phyloP scores from a whole-genome alignment of 768 basidiomycete genomes.

The Tylopilus balloui region DNA sequence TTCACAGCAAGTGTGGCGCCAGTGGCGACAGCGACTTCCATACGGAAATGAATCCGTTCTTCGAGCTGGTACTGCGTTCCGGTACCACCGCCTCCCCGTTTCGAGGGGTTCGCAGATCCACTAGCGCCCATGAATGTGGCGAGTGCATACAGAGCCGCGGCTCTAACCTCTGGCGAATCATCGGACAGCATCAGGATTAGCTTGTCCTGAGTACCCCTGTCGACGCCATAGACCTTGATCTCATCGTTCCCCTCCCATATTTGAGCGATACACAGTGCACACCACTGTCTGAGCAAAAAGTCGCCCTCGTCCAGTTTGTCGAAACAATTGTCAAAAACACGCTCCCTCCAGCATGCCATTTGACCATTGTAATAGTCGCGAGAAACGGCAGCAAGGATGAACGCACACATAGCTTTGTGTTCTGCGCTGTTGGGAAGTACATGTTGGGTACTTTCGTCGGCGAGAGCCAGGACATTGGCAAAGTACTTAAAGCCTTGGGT shows the following conservation, averaged over 20 bases:
- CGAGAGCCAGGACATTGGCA: constrained; percentile 65
- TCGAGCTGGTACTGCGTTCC: constrained; percentile 75
- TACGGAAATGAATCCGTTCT: constrained; percentile 73
- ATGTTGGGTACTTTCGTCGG: constrained; percentile 51
- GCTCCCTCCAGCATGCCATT: constrained; percentile 73
- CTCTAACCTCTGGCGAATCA: constrained; percentile 89
- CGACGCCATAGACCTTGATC: constrained; percentile 79
- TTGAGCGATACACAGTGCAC: constrained; percentile 86
- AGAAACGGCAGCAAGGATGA: constrained; percentile 85
- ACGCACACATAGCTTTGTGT: constrained; percentile 98
- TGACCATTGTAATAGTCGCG: constrained; percentile 90
- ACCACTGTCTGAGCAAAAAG: constrained; percentile 93
- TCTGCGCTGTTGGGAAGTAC: constrained; percentile 90
- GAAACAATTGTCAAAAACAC: constrained; percentile 85
- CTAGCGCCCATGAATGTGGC: constrained; percentile 92
- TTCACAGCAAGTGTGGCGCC: constrained; percentile 84
- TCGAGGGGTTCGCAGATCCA: constrained; percentile 61
- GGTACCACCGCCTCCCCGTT: constrained; percentile 78
- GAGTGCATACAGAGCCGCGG: constrained; percentile 86
- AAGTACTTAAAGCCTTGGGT: constrained; percentile 83
- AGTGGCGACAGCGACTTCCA: constrained; percentile 91
- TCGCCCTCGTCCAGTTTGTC: constrained; percentile 84
- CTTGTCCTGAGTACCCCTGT: constrained; percentile 75
- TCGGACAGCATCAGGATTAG: constrained; percentile 76
- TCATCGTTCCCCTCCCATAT: constrained; percentile 95